phyloP scores from a whole-genome alignment of 176 grass and related monocot genomes.

The Elymus sibiricus region DNA sequence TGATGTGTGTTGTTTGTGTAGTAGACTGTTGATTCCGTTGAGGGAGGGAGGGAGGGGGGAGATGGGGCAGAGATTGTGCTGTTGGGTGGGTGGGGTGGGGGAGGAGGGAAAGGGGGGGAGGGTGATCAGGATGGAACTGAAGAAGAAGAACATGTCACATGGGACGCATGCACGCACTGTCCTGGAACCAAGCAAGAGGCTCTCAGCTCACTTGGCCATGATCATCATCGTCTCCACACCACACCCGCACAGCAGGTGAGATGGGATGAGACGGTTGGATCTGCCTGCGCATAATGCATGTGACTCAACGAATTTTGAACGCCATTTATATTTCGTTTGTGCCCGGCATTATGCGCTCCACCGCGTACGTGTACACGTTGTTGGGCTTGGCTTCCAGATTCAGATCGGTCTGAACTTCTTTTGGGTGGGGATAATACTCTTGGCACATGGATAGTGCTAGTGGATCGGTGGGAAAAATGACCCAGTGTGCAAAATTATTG shows the following conservation, averaged over 20 bases:
- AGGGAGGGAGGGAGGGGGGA: slow-evolving; percentile 4
- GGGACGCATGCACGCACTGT: slow-evolving; percentile 40
- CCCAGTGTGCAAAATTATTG: not conserved
- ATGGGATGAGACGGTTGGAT: slow-evolving; percentile 25
- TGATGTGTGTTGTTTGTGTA: not conserved
- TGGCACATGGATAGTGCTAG: slow-evolving; percentile 25
- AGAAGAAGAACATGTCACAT: slow-evolving; percentile 61
- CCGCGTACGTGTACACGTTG: not conserved
- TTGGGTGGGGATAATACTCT: not conserved
- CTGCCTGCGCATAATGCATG: slow-evolving; percentile 44
- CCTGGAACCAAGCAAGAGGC: slow-evolving; percentile 26
- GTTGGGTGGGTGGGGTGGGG: slow-evolving; percentile 42
- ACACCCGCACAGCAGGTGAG: slow-evolving; percentile 25
- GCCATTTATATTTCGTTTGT: slow-evolving; percentile 32
- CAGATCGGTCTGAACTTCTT: slow-evolving; percentile 13
- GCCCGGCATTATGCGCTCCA: slow-evolving; percentile 1
- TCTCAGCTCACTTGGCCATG: not conserved
- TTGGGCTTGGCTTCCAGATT: slow-evolving; percentile 22
- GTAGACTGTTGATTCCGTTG: slow-evolving; percentile 25
- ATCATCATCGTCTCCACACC: slow-evolving; percentile 20
- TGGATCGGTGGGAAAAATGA: not conserved
- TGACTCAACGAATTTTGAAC: slow-evolving; percentile 47
- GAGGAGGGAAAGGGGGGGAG: not conserved
- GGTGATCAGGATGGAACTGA: slow-evolving; percentile 9
- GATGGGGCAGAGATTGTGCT: slow-evolving; percentile 19